Conservation (phyloP, 805 yeast species). For the Citeromyces matritensis region DNA sequence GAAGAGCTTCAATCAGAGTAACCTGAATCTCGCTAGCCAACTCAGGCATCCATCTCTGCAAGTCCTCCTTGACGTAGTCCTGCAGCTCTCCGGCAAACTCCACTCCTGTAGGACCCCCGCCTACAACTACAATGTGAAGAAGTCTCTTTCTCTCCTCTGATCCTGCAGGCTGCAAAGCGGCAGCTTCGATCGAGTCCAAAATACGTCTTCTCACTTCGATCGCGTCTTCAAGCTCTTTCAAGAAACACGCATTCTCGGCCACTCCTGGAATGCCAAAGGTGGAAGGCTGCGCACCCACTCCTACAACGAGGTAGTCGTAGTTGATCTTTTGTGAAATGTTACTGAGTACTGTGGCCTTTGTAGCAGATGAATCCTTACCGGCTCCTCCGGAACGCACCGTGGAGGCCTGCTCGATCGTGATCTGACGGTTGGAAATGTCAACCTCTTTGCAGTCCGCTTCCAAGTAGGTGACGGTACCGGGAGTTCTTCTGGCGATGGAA, state of each 20-base stretch:
- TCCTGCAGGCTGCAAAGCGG: constrained; percentile 60
- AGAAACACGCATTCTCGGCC: constrained; percentile 70
- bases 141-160: constrained; percentile 71
- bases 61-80: constrained; percentile 87
- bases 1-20: constrained; percentile 80
- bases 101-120: constrained; percentile 99
- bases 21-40: constrained; percentile 72
- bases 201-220: constrained; percentile 68
- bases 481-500: constrained; percentile 59
- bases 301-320: constrained; percentile 79
- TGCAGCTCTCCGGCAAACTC: constrained; percentile 94
- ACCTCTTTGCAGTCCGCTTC: constrained; percentile 85
- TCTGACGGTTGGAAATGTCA: constrained; percentile 53
- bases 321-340: constrained; percentile 10
- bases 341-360: constrained; percentile 18
- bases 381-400: constrained; percentile 8
- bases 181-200: constrained; percentile 82
- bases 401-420: constrained; percentile 44
- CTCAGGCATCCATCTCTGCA: constrained; percentile 79
- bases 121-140: constrained; percentile 81
- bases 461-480: constrained; percentile 66
- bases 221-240: constrained; percentile 85
- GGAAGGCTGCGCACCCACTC: constrained; percentile 92
- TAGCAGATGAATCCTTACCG: constrained; percentile 24
- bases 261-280: constrained; percentile 95